These are phyloP conservation scores for Xylariales sp. DNA, from an alignment of 2,329 filamentous ascomycete genomes.

Conservation along the genomic window DNA sequence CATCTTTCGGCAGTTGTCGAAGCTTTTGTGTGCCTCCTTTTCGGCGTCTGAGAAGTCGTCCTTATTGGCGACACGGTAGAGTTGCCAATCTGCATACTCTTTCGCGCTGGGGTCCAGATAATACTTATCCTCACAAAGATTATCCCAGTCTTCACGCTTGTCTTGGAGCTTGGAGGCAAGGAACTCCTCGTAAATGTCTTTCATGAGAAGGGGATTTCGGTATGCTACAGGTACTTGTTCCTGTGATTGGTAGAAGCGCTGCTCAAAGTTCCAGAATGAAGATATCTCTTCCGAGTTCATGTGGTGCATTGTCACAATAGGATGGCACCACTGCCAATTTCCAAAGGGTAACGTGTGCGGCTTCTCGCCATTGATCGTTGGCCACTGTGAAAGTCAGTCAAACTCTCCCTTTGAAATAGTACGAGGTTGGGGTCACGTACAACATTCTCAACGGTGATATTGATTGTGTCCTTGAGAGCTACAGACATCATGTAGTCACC, in stretches of 20 bases:
- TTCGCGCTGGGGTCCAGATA: constrained; percentile 31
- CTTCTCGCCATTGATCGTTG: constrained; percentile 53
- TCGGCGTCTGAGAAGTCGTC: constrained; percentile 31
- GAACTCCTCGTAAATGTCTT: constrained; percentile 44
- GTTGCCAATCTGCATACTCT: constrained; percentile 27
- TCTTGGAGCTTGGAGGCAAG: constrained; percentile 34
- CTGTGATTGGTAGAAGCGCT: constrained; percentile 25
- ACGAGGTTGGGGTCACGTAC: constrained; percentile 28
- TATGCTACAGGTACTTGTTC: constrained; percentile 10
- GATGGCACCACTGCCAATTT: constrained; percentile 48
- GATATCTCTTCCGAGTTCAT: constrained; percentile 45
- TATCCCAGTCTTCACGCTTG: constrained; percentile 47
- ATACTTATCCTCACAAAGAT: constrained; percentile 39
- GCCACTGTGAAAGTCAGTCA: constrained; percentile 32
- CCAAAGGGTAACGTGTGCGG: constrained; percentile 44
- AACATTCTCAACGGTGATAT: constrained; percentile 34
- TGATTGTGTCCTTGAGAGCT: constrained; percentile 40
- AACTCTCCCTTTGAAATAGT: background rate
- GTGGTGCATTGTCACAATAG: constrained; percentile 53
- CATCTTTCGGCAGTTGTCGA: constrained; percentile 37
- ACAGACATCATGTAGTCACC: constrained; percentile 47
- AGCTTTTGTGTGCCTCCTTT: constrained; percentile 35
- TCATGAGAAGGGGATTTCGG: constrained; percentile 34
- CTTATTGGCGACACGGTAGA: constrained; percentile 28
- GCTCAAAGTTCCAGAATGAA: constrained; percentile 48